Evolutionary conservation across 2,329 filamentous ascomycete genomes (phyloP).

Genomic region (Trichoderma guizhouense): DNA sequence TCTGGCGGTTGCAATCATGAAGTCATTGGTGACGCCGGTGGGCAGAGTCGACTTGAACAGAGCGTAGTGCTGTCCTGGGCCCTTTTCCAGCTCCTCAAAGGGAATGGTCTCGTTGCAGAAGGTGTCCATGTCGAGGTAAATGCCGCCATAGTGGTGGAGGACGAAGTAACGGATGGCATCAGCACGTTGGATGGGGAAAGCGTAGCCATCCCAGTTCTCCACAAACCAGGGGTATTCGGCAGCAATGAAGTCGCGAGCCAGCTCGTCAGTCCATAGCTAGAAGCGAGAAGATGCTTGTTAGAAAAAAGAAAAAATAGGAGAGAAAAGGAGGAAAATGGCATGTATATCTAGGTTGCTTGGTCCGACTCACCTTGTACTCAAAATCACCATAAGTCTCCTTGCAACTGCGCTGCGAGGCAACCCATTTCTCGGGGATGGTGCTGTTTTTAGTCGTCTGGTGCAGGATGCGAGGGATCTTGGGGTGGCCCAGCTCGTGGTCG

Average conservation of each 20-base stretch:
- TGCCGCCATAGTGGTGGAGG: conserved; percentile 71
- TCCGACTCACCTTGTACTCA: conserved; percentile 5
- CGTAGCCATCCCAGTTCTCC: conserved; percentile 69
- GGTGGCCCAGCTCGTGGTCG: not conserved
- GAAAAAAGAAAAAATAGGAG: no score
- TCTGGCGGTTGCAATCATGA: conserved; percentile 3
- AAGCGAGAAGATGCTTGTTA: not conserved
- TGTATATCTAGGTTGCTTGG: not conserved
- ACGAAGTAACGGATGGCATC: conserved; percentile 80
- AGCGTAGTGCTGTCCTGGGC: conserved; percentile 4
- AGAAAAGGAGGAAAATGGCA: no score
- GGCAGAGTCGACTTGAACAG: conserved; percentile 8
- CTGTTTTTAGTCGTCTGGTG: not conserved
- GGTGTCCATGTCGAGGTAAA: conserved; percentile 73
- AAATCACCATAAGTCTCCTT: not conserved
- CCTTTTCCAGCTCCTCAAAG: conserved; percentile 1
- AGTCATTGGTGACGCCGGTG: conserved; percentile 9
- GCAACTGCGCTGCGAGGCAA: conserved; percentile 1
- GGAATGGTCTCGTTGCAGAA: conserved; percentile 12
- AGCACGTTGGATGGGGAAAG: conserved; percentile 71
- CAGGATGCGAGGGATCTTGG: not conserved
- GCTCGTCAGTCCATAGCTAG: conserved; percentile 73
- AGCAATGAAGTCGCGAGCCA: conserved; percentile 67
- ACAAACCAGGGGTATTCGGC: conserved; percentile 76
- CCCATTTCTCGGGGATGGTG: conserved; percentile 7